Base-by-base conservation (phyloP, 2,329 filamentous ascomycete species). In the Neoascochyta sp. region DNA sequence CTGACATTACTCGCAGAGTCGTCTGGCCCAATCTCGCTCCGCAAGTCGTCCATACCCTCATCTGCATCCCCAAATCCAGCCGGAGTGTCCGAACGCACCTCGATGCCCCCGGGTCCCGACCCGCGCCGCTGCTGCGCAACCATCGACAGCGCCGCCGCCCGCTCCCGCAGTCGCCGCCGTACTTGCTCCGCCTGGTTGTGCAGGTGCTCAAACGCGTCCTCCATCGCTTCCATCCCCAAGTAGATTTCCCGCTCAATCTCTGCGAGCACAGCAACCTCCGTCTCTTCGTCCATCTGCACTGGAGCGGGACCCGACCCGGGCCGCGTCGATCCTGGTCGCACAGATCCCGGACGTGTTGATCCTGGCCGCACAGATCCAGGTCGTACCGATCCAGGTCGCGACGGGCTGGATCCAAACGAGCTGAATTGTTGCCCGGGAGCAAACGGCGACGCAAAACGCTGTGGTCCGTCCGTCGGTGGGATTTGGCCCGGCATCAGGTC, bases 161-260 rank as follows among this genome's bases (percentile, higher is more conserved):
- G 83, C 57, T 92, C 84, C 5, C 89, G 82, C 4, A 96, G 72
- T 1, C 82, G 78, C 13, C 78, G 80, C 4, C 90, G 81, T 10
- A 95, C 85, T 11, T 73, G 64, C 65, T 95, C 88, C 2, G 90
- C 90, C 52, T 82, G 83, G 45, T 79, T 76, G 57, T 96, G 90
- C n/a, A 96, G 72, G 16, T 78, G 80, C 66, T 96, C 90, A 50
- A 96, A 95, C 0, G 89, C 88, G 55, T 95, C 87, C 63, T 96
- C 90, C 14, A 96, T 75, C 0, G 80, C 81, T 65, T 96, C 90
- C 90, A 96, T 96, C 40, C 89, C 86, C 18, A 80, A 75, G 64
- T 90, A 95, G 35, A 96, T 94, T 54, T 95, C 87, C 5, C 88
- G 80, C 64, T 96, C 90, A 21, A 95, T 81, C 64, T 95, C 90